Evolutionary conservation across 2,329 filamentous ascomycete genomes (phyloP).

Genomic region (Ophioceras dolichostomum): DNA sequence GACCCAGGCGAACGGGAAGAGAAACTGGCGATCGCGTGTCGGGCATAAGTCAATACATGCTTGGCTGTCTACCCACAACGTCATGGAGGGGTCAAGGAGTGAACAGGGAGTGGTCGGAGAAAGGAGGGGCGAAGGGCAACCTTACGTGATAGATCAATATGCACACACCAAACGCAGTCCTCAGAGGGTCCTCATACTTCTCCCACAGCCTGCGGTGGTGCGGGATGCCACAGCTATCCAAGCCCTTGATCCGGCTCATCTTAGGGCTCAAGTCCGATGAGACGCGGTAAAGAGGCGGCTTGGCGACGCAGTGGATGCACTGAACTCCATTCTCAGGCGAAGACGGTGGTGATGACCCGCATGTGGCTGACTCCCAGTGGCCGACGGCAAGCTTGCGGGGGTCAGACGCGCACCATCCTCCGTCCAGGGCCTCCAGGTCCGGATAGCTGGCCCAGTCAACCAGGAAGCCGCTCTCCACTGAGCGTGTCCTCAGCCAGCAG

Average conservation of each 20-base stretch:
- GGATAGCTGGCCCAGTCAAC: slow-evolving; percentile 1
- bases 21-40: not conserved
- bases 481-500: slow-evolving; percentile 5
- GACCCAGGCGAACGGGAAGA: slow-evolving; percentile 2
- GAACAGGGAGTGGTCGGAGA: no score
- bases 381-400: slow-evolving; percentile 2
- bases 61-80: no score
- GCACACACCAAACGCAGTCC: not conserved
- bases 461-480: not conserved
- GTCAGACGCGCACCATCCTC: slow-evolving; percentile 3
- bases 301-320: slow-evolving; percentile 2
- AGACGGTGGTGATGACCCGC: no score
- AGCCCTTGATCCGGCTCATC: not conserved
- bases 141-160: slow-evolving; percentile 1
- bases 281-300: not conserved
- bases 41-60: not conserved
- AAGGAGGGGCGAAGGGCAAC: not conserved
- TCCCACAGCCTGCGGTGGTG: slow-evolving; percentile 1
- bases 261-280: not conserved
- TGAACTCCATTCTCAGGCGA: no score
- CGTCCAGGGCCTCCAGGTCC: slow-evolving; percentile 2
- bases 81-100: no score
- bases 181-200: not conserved
- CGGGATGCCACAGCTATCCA: not conserved
- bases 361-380: slow-evolving; percentile 5